Conservation (phyloP, 805 yeast species). For the Candida khao-thaluensis region DNA sequence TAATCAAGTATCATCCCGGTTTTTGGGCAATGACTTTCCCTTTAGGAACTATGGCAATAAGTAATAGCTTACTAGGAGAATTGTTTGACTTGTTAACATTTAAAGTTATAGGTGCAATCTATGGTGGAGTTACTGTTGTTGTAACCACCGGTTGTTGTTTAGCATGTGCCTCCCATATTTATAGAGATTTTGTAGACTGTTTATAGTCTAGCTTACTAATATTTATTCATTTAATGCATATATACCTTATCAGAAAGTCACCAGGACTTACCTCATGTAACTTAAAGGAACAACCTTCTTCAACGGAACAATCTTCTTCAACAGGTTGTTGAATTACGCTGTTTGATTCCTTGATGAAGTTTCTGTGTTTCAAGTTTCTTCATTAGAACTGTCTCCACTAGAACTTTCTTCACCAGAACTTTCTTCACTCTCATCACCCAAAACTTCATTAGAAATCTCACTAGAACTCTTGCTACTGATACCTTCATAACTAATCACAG, state of each 20-base stretch:
- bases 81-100: conserved; percentile 55
- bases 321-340: no score
- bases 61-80: conserved; percentile 51
- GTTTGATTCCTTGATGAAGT: no score
- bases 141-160: conserved; percentile 36
- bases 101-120: conserved; percentile 60
- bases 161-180: conserved; percentile 23
- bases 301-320: no score
- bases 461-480: no score
- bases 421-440: no score
- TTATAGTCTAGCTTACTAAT: neutral
- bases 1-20: conserved; percentile 19
- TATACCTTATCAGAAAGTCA: neutral
- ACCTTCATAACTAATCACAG: no score
- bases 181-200: conserved; percentile 3
- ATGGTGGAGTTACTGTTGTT: conserved; percentile 51
- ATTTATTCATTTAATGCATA: conserved; percentile 1
- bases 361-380: no score
- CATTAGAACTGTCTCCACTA: no score
- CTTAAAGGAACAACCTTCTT: no score
- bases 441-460: no score
- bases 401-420: no score
- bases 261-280: no score
- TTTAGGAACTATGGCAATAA: conserved; percentile 73
- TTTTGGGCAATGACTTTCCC: conserved; percentile 87